Conservation (phyloP, 768 basidiomycete genomes). For the Crepidotus variabilis region DNA sequence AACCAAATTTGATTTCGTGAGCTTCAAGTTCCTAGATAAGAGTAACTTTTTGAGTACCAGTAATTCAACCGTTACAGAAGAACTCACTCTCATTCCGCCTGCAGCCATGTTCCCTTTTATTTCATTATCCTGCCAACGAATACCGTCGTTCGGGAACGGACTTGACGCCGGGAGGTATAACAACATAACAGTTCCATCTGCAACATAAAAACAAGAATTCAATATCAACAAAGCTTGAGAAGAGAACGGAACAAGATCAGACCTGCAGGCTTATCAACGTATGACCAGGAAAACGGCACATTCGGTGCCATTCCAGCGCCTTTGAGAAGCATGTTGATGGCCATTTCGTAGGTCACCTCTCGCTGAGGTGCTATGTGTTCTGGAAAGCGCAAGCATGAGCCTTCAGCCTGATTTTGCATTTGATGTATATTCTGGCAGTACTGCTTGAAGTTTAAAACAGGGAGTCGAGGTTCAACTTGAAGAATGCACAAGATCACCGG, state of each 20-base stretch:
- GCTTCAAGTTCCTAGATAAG: constrained; percentile 69
- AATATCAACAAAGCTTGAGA: not conserved
- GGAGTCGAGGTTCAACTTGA: not conserved
- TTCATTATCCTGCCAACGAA: constrained; percentile 75
- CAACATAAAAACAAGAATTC: not conserved
- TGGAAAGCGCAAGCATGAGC: constrained; percentile 68
- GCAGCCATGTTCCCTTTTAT: constrained; percentile 52
- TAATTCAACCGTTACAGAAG: not conserved
- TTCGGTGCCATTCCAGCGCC: constrained; percentile 53
- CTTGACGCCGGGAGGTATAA: constrained; percentile 57
- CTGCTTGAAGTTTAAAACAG: not conserved
- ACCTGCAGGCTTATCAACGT: constrained; percentile 78
- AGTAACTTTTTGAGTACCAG: not conserved
- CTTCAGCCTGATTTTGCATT: constrained; percentile 51
- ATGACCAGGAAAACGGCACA: constrained; percentile 68
- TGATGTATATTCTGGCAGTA: not conserved
- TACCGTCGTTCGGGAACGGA: constrained; percentile 71
- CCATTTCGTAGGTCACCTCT: constrained; percentile 52
- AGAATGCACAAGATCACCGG: not conserved
- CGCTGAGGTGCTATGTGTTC: constrained; percentile 57
- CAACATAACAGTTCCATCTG: constrained; percentile 46
- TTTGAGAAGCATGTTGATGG: constrained; percentile 56
- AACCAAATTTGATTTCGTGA: constrained; percentile 69
- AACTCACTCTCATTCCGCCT: constrained; percentile 49
- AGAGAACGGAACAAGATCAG: constrained; percentile 15